phyloP scores from a whole-genome alignment of 2,329 filamentous ascomycete genomes.

The Penicillium sp. region DNA sequence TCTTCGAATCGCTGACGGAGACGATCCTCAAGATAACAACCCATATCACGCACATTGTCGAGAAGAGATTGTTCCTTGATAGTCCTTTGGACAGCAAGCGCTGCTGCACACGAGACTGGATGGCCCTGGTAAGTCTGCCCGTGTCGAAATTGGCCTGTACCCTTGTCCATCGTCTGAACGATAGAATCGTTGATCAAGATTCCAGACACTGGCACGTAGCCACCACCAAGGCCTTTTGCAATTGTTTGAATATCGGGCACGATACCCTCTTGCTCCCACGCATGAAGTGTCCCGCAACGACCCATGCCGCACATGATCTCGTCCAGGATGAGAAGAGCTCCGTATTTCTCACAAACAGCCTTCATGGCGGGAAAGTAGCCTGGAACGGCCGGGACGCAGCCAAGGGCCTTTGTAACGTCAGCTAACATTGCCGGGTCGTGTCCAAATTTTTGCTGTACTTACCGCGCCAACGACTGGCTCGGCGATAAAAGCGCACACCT shows the following conservation, averaged over 20 bases:
- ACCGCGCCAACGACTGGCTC: conserved; percentile 68
- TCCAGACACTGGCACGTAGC: conserved; percentile 51
- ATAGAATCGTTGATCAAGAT: conserved; percentile 49
- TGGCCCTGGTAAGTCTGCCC: conserved; percentile 59
- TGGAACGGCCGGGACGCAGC: conserved; percentile 58
- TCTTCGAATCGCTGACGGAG: conserved; percentile 41
- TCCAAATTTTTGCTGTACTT: conserved; percentile 26
- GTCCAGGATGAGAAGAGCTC: conserved; percentile 69
- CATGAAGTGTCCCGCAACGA: conserved; percentile 52
- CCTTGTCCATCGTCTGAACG: conserved; percentile 43
- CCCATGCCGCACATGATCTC: conserved; percentile 67
- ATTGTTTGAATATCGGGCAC: conserved; percentile 56
- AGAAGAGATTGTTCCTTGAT: conserved; percentile 54
- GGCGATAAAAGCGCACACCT: conserved; percentile 65
- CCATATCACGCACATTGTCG: conserved; percentile 52
- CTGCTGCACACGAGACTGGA: conserved; percentile 51
- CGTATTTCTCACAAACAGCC: conserved; percentile 63
- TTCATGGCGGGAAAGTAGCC: conserved; percentile 67
- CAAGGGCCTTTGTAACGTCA: conserved; percentile 48
- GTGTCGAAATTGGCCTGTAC: conserved; percentile 49
- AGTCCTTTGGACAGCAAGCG: conserved; percentile 57
- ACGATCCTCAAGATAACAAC: conserved; percentile 37
- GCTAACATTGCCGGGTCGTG: neutral
- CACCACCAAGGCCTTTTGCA: conserved; percentile 55
- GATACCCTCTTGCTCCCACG: conserved; percentile 54